phyloP scores from a whole-genome alignment of 345 rosid species.

The Lagerstroemia speciosa region DNA sequence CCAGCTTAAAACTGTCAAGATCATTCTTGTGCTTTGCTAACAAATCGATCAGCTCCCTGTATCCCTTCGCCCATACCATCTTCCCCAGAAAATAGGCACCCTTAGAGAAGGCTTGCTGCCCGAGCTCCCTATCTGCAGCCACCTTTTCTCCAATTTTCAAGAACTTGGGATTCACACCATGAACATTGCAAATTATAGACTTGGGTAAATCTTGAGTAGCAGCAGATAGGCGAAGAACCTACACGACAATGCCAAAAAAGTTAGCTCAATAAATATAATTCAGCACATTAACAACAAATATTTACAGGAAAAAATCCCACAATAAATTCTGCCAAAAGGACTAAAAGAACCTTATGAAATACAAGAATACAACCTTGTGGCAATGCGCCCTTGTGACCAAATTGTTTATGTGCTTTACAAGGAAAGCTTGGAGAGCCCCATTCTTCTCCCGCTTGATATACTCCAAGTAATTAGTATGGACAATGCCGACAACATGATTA shows the following conservation, averaged over 20 bases:
- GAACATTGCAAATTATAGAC: conserved; percentile 89
- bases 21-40: conserved; percentile 68
- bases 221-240: conserved; percentile 96
- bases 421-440: conserved; percentile 87
- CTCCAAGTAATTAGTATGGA: conserved; percentile 96
- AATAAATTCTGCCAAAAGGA: background rate
- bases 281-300: background rate
- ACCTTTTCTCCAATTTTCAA: conserved; percentile 81
- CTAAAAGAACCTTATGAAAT: background rate
- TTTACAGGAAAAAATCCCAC: background rate
- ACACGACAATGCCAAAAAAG: conserved; percentile 1
- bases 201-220: conserved; percentile 93
- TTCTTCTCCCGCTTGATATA: conserved; percentile 95
- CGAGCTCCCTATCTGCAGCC: conserved; percentile 72
- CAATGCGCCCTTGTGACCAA: conserved; percentile 86
- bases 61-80: conserved; percentile 99
- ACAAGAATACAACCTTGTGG: conserved; percentile 45
- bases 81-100: conserved; percentile 96
- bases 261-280: background rate
- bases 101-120: conserved; percentile 88
- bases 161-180: conserved; percentile 94
- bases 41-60: conserved; percentile 83
- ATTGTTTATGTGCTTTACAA: conserved; percentile 91
- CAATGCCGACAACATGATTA: conserved; percentile 92
- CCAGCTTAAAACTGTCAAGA: conserved; percentile 76